phyloP scores from a whole-genome alignment of 208 protist genomes.

The Trypanosoma avium region DNA sequence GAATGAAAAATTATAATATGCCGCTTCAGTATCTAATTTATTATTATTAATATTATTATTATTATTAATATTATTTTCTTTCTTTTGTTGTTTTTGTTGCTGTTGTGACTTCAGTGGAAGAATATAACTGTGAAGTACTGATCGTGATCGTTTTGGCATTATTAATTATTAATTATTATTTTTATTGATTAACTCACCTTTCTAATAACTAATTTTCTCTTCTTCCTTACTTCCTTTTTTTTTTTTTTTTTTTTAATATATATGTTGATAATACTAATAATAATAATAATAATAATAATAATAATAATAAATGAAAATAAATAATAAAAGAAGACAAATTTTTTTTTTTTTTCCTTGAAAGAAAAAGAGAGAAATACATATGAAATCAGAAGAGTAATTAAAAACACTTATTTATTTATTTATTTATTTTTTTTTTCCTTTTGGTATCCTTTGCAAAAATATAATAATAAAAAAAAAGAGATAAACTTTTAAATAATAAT shows the following conservation, averaged over 20 bases:
- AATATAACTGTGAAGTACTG: slow-evolving; percentile 27
- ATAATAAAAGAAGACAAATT: too few relatives aligned
- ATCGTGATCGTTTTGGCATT: slow-evolving; percentile 20
- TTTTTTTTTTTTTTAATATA: not conserved
- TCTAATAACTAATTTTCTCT: not conserved
- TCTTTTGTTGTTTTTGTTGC: not conserved
- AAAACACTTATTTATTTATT: too few relatives aligned
- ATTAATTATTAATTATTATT: not conserved
- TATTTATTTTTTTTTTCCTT: too few relatives aligned
- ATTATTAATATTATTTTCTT: not conserved
- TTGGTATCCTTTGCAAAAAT: not conserved
- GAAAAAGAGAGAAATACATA: too few relatives aligned
- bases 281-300: not conserved
- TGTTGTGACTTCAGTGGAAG: not conserved
- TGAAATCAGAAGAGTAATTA: too few relatives aligned
- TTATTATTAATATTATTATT: not conserved
- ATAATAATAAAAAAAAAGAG: slow-evolving; percentile 9
- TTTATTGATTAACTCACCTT: not conserved
- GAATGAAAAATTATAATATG: not conserved
- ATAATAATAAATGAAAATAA: not conserved
- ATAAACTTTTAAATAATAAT: not conserved
- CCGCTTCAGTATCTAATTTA: too few relatives aligned
- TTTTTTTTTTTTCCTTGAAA: too few relatives aligned
- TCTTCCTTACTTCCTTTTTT: slow-evolving; percentile 12
- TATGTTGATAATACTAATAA: not conserved